A percentile compares a stretch with the other conserved stretches of the same genome.
phyloP scores from a whole-genome alignment of 2,329 filamentous ascomycete species.

The Talaromyces verruculosus region DNA sequence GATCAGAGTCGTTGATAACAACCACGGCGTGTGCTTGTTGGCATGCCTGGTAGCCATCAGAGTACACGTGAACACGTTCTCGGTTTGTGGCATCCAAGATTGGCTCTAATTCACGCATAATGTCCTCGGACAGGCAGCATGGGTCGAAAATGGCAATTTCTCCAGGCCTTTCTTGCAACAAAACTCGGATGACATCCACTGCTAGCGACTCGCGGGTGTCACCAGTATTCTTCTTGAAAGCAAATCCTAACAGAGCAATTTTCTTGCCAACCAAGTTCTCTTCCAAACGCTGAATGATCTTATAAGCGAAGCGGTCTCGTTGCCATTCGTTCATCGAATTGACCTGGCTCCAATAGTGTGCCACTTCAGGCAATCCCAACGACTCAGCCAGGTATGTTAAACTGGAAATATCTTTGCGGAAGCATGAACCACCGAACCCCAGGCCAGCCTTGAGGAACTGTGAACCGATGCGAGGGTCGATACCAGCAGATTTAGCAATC shows the following conservation, averaged over 20 bases:
- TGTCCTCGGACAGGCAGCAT: conserved; percentile 41
- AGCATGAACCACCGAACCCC: conserved; percentile 78
- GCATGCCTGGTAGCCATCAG: conserved; percentile 49
- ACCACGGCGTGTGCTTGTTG: conserved; percentile 49
- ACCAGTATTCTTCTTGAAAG: conserved; percentile 77
- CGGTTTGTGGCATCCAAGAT: conserved; percentile 19
- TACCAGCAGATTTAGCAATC: conserved; percentile 65
- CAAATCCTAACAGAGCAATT: conserved; percentile 70
- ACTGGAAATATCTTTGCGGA: conserved; percentile 76
- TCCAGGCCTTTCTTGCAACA: conserved; percentile 63
- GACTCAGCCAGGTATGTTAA: conserved; percentile 72
- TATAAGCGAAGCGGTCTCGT: conserved; percentile 65
- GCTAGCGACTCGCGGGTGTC: conserved; percentile 72
- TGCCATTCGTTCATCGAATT: conserved; percentile 76
- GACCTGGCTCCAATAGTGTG: conserved; percentile 72
- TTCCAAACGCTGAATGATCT: conserved; percentile 66
- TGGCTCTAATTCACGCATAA: conserved; percentile 41
- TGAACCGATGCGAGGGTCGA: conserved; percentile 69
- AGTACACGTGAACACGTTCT: conserved; percentile 40
- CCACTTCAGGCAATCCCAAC: conserved; percentile 68
- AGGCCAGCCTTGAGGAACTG: conserved; percentile 73
- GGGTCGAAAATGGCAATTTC: conserved; percentile 71
- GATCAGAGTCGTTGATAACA: conserved; percentile 56
- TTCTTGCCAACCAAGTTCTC: conserved; percentile 70
- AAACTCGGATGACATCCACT: conserved; percentile 64